phyloP scores from a whole-genome alignment of 495 filamentous ascomycete genomes.

The Penicillium parvum region DNA sequence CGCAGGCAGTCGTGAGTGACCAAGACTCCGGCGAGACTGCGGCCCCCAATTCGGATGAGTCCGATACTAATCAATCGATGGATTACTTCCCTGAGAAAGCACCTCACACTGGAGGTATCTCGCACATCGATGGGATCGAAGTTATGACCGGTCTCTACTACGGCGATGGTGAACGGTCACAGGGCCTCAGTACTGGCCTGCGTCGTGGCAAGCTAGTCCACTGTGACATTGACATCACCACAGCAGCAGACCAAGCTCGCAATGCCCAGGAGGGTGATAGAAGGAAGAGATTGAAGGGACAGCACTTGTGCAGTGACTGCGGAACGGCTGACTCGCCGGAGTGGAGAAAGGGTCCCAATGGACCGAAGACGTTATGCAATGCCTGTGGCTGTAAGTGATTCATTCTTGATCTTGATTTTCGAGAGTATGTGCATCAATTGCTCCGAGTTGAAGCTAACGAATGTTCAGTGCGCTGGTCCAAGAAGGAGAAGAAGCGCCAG shows the following conservation, averaged over 20 bases:
- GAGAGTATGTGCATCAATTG: too few species aligned
- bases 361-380: constrained; percentile 96
- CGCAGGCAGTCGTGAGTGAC: constrained; percentile 18
- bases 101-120: constrained; percentile 67
- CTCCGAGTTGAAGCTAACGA: neutral
- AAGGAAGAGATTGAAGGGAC: constrained; percentile 90
- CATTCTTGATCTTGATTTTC: too few species aligned
- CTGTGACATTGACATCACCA: constrained; percentile 81
- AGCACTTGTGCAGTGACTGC: constrained; percentile 96
- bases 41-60: constrained; percentile 63
- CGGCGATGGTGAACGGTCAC: constrained; percentile 81
- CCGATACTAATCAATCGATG: constrained; percentile 58
- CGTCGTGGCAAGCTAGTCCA: constrained; percentile 74
- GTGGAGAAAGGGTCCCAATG: constrained; percentile 92
- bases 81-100: constrained; percentile 77
- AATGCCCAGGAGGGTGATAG: constrained; percentile 60
- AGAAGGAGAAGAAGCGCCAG: constrained; percentile 67
- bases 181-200: constrained; percentile 83
- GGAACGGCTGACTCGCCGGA: constrained; percentile 92
- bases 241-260: constrained; percentile 59
- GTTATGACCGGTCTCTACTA: constrained; percentile 89
- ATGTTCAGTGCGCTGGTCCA: constrained; percentile 62
- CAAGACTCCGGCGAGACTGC: constrained; percentile 47
- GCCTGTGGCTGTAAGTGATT: constrained; percentile 74
- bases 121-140: constrained; percentile 84